These are phyloP conservation scores for Gossypium bickii DNA, from an alignment of 345 rosid species.

Conservation along the genomic window DNA sequence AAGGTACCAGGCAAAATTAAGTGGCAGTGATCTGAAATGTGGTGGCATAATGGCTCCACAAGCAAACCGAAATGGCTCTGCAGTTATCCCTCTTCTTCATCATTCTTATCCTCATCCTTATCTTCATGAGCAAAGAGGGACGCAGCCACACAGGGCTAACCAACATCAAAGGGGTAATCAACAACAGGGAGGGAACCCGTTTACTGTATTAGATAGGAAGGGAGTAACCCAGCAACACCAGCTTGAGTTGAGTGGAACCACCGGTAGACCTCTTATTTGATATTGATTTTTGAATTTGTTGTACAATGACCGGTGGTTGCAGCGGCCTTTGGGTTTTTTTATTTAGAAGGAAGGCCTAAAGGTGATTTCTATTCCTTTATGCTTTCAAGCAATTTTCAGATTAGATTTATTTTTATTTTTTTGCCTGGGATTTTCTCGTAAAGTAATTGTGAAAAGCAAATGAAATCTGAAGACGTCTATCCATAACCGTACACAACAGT, in stretches of 20 bases:
- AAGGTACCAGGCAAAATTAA: conserved; percentile 32
- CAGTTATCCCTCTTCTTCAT: conserved; percentile 13
- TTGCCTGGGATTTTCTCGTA: not conserved
- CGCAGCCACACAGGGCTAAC: conserved; percentile 22
- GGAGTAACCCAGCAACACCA: conserved; percentile 15
- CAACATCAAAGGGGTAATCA: too few relatives aligned
- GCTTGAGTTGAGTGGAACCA: conserved; percentile 13
- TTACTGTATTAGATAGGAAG: conserved; percentile 34
- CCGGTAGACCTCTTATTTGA: not conserved
- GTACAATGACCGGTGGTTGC: not conserved
- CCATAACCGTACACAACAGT: too few relatives aligned
- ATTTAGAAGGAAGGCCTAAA: not conserved
- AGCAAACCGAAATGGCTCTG: conserved; percentile 29
- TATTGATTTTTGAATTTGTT: not conserved
- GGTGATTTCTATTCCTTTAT: not conserved
- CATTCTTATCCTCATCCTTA: not conserved
- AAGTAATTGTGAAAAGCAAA: not conserved
- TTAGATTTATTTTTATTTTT: not conserved
- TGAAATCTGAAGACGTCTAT: not conserved
- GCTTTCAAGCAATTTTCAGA: not conserved
- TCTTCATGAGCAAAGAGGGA: not conserved
- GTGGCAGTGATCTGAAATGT: conserved; percentile 27
- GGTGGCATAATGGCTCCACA: conserved; percentile 17
- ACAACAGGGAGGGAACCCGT: conserved; percentile 23
- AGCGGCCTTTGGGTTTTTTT: not conserved